Percentiles rank a stretch among this genome's conserved stretches.
Evolutionary conservation across 2,329 filamentous ascomycete species (phyloP).

Genomic region (Fusarium decemcellulare): DNA sequence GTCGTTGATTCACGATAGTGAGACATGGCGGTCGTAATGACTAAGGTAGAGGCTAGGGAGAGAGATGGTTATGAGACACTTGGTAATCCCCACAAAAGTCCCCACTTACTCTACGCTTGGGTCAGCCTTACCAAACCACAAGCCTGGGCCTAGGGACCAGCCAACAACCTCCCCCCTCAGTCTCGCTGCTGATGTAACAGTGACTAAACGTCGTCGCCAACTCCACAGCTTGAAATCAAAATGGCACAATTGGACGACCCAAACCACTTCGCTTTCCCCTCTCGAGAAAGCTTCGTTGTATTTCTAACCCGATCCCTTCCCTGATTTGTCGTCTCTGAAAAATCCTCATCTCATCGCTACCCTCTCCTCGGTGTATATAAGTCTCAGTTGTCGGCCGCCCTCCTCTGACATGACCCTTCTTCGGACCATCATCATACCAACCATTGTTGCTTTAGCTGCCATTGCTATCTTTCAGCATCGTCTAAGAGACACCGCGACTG

Average conservation of each 20-base stretch:
- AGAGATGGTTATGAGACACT: too few species aligned
- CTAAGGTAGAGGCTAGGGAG: too few species aligned
- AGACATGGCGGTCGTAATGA: too few species aligned
- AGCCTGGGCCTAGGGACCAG: conserved; percentile 11
- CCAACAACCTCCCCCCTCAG: neutral
- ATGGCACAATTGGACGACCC: conserved; percentile 16
- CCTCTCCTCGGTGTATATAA: conserved; percentile 38
- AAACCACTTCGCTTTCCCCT: neutral
- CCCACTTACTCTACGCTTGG: conserved; percentile 33
- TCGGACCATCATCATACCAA: conserved; percentile 45
- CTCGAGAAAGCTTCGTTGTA: conserved; percentile 23
- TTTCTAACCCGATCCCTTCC: conserved; percentile 27
- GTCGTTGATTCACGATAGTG: too few species aligned
- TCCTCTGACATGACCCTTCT: conserved; percentile 50
- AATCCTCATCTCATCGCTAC: conserved; percentile 31
- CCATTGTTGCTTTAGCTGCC: conserved; percentile 49
- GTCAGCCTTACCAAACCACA: conserved; percentile 41
- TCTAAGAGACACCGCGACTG: conserved; percentile 38
- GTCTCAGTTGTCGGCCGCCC: conserved; percentile 26
- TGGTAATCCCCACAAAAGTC: too few species aligned
- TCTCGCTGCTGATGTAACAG: conserved; percentile 45
- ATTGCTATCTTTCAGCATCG: conserved; percentile 46
- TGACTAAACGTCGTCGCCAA: conserved; percentile 41
- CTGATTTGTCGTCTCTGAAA: conserved; percentile 36
- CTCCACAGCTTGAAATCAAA: conserved; percentile 11